Conservation (phyloP, 2,329 filamentous ascomycete species). For the Calonectria pauciramosa region DNA sequence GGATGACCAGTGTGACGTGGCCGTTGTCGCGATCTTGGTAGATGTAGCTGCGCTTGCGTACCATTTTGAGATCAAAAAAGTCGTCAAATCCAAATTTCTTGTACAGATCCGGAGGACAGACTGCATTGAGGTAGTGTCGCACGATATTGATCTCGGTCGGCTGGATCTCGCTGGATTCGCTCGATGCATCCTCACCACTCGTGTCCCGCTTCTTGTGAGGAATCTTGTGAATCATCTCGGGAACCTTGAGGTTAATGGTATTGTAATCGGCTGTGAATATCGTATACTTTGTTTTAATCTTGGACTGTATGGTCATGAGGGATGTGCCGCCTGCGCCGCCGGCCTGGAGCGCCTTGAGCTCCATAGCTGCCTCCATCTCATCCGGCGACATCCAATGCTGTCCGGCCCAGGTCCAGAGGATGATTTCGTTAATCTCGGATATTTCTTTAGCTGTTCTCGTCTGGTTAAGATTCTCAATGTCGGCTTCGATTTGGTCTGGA, state of each 20-base stretch:
- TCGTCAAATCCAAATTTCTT: conserved; percentile 50
- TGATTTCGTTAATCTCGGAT: conserved; percentile 54
- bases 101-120: conserved; percentile 51
- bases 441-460: conserved; percentile 51
- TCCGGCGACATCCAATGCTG: conserved; percentile 42
- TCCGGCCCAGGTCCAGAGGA: conserved; percentile 50
- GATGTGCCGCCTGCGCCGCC: conserved; percentile 17
- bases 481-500: conserved; percentile 49
- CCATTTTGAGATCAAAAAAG: conserved; percentile 49
- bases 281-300: conserved; percentile 27
- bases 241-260: conserved; percentile 11
- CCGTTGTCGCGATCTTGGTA: conserved; percentile 50
- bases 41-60: conserved; percentile 47
- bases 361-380: conserved; percentile 44
- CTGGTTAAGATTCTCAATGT: conserved; percentile 49
- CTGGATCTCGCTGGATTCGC: conserved; percentile 20
- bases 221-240: conserved; percentile 11
- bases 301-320: conserved; percentile 24
- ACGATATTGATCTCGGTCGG: conserved; percentile 49
- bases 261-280: conserved; percentile 13
- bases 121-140: conserved; percentile 48
- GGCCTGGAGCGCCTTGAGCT: conserved; percentile 19
- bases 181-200: neutral
- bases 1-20: conserved; percentile 46
- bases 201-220: conserved; percentile 4